phyloP scores from a whole-genome alignment of 257 asterid species.

The Eustoma russellianum region DNA sequence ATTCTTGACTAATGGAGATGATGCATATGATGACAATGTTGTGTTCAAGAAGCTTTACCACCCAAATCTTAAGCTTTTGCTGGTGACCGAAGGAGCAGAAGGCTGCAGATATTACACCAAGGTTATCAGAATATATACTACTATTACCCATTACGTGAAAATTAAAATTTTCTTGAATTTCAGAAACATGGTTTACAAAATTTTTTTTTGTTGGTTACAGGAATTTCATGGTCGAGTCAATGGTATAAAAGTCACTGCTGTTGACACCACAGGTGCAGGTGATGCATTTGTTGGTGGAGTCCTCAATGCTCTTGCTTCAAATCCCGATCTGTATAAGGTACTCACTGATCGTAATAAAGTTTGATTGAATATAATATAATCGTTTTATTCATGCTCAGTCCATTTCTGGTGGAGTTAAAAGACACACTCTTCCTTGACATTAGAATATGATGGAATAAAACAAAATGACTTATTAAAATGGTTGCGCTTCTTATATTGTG shows the following conservation, averaged over 20 bases:
- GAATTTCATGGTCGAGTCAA: constrained; percentile 23
- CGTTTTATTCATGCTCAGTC: too few relatives aligned
- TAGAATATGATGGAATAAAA: too few relatives aligned
- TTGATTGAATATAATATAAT: too few relatives aligned
- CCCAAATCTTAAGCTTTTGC: constrained; percentile 24
- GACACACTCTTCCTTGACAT: too few relatives aligned
- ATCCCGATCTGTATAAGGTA: constrained; percentile 16
- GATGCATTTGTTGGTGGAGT: constrained; percentile 23
- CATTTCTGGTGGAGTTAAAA: too few relatives aligned
- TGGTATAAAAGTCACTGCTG: constrained; percentile 19
- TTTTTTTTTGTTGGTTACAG: constrained; percentile 12
- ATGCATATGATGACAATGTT: constrained; percentile 24
- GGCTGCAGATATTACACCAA: constrained; percentile 34
- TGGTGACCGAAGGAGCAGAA: constrained; percentile 24
- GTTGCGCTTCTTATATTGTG: too few relatives aligned
- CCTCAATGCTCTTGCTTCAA: constrained; percentile 8
- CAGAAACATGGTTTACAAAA: not conserved
- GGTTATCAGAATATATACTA: constrained; percentile 5
- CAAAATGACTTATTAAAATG: too few relatives aligned
- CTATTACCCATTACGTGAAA: too few relatives aligned
- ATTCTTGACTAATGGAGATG: constrained; percentile 29
- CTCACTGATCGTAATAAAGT: too few relatives aligned
- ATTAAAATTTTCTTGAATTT: not conserved
- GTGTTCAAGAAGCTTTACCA: constrained; percentile 21
- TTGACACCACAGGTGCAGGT: constrained; percentile 35